Percentiles rank a stretch among this genome's conserved stretches.
phyloP scores from a whole-genome alignment of 176 grass and related monocot species.

The Oryza glaberrima region DNA sequence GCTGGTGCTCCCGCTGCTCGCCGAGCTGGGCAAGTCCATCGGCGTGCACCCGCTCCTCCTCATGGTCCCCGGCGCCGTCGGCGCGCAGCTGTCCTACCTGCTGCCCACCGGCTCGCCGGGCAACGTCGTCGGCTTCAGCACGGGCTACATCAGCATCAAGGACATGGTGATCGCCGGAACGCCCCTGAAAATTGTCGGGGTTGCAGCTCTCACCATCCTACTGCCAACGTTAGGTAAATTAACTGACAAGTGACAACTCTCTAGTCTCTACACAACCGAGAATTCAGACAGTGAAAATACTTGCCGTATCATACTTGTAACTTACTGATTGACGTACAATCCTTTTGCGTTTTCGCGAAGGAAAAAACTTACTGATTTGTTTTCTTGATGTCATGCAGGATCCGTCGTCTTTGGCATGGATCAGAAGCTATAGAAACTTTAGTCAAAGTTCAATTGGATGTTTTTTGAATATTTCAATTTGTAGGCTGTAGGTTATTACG shows the following conservation, averaged over 20 bases:
- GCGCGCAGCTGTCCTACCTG: constrained; percentile 73
- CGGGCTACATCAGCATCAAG: constrained; percentile 67
- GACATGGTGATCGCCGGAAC: constrained; percentile 65
- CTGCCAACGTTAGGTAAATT: constrained; percentile 83
- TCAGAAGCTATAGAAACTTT: constrained; percentile 16
- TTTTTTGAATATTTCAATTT: constrained; percentile 2
- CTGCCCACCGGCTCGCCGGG: constrained; percentile 73
- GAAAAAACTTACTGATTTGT: background rate
- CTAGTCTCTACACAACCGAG: background rate
- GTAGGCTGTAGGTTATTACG: background rate
- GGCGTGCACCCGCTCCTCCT: constrained; percentile 57
- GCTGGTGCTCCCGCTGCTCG: constrained; percentile 72
- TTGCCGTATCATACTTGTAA: too few species aligned
- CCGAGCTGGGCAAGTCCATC: constrained; percentile 65
- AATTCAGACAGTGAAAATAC: background rate
- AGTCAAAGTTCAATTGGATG: background rate
- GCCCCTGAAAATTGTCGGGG: constrained; percentile 63
- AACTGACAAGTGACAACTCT: background rate
- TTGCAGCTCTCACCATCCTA: constrained; percentile 53
- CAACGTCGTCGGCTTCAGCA: constrained; percentile 71
- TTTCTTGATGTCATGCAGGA: constrained; percentile 32
- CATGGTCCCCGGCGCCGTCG: constrained; percentile 68
- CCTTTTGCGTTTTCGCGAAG: too few species aligned
- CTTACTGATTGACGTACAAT: background rate
- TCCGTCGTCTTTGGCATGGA: constrained; percentile 29